Base-by-base conservation (phyloP, 805 yeast species). In the Torulaspora gathmanii region DNA sequence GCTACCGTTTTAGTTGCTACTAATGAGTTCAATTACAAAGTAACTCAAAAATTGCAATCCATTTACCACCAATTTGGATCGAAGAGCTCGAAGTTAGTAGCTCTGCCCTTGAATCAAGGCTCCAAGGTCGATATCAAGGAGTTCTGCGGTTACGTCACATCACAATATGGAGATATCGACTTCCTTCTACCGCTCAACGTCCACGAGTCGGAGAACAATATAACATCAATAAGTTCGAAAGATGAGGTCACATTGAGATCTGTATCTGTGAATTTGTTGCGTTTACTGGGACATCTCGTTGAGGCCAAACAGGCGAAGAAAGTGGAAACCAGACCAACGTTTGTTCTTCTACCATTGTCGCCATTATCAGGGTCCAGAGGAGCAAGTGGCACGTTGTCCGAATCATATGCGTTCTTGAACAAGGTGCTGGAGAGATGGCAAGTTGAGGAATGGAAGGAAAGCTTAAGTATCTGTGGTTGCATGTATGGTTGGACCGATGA, bases 401-500 rank as follows among this genome's bases (percentile, higher is more conserved):
- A 86, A 73, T 85, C 95, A 49, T 86, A 86, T 77, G 74, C 85
- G 45, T 82, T 86, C 38, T 74, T 86, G 55, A 95, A 86, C 71
- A 84, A 91, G 20, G 72, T 86, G 58, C 82, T 86, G 75, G 83
- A 85, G 78, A 81, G 91, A 73, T 86, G 95, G 95, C 74, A 79
- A 70, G 83, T 95, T 33, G 95, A 86, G 72, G 83, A 85, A 45
- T 86, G 95, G 95, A 78, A 80, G 30, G 67, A 81, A 41, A 84
- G 81, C 71, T 77, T 86, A 69, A 86, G 93, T 41, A 71, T 87
- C 45, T 85, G 93, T 64, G 95, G 95, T 67, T 91, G 95, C 23
- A 77, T 86, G 51, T 86, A 86, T 65, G 95, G 95, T 60, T 86
- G 95, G 95, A 86, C 95, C 50, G 82, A 95, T 70, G 95, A 95